Evolutionary conservation across 2,329 filamentous ascomycete genomes (phyloP), one percentile per base, ranked within the genome.

Genomic region (Alternaria angustiovoidea): DNA sequence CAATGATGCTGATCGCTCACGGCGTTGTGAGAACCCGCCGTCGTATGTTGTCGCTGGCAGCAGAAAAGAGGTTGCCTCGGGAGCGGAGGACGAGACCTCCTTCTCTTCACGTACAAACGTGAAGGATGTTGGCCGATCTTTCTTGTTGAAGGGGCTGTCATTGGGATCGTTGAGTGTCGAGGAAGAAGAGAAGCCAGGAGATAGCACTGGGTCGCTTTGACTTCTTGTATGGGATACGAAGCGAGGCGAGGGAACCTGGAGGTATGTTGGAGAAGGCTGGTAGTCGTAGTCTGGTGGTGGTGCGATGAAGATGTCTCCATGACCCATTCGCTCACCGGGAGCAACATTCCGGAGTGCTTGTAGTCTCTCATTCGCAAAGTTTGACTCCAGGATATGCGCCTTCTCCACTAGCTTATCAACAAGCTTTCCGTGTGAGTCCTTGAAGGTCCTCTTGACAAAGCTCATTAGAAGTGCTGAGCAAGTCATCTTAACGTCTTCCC

Each of bases 401-500:
- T 73, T 74, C 56, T 78, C 77, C 2, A 80, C 72, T 9, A 79
- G 61, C 28, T 78, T 74, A 39, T 90, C 87, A 2, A 94, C 90
- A 4, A 96, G 83, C 3, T 85, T 82, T 9, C 83, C 84, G 71
- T 96, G 92, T 0, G 91, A 87, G 72, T 91, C 91, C 70, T 91
- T 91, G 46, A 96, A 84, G 14, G 91, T 95, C 79, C 88, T 91
- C 82, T 91, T 94, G 59, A 96, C 91, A 72, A 96, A 96, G 7
- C 81, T 80, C 0, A 88, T 85, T 81, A 95, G 86, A 63, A 95
- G 81, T 59, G 93, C 81, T 71, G 93, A 94, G 81, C 92, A 96
- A 58, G 86, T 86, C 83, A 96, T 88, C 64, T 93, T 89, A 49
- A 95, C 89, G 66, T 96, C 93, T 81, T 96, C 93, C n/a, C 91